Base-by-base conservation (phyloP, 2,329 filamentous ascomycete genomes). In the Tolypocladium pustulatum region DNA sequence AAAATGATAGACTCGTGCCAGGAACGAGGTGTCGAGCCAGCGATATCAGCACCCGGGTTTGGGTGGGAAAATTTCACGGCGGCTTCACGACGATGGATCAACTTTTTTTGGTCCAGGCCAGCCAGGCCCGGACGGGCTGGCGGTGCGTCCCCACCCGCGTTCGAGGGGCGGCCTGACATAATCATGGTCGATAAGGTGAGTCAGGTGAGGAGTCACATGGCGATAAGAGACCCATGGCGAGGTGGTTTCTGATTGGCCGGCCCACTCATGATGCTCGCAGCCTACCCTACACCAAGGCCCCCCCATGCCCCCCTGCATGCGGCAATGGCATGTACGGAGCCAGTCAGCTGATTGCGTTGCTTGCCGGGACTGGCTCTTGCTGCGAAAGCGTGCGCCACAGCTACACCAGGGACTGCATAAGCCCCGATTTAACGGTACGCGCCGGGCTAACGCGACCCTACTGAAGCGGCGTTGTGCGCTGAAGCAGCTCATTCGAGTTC, bases 11-110 rank as follows among this genome's bases (percentile, higher is more conserved):
- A 9, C 55, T 56, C 40, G 55, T 41, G 40, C 30, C 15, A 17
- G 13, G 17, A 46, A 40, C 40, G 32, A 58, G 52, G 53, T n/a
- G n/a, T 49, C 41, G 30, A 32, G 36, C 49, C 62, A 61, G 58
- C 60, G 62, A 61, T 65, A 64, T 65, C 61, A 63, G 57, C 61
- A 59, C 60, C 59, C 58, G 62, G 60, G 57, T 60, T 27, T 25
- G 54, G 59, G 60, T 70, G 64, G 63, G 64, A 72, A 72, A 72
- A 67, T 71, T 72, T 72, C 69, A 70, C 68, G 62, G 65, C 62
- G 46, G 62, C 65, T 62, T 60, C 60, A 51, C 59, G 59, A 63
- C 61, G 57, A 64, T 62, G 60, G 65, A 64, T 63, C 65, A 71
- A 70, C 68, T 71, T 72, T 72, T 71, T 71, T 70, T 68, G 57